phyloP scores from a whole-genome alignment of 257 asterid genomes.

The Lithospermum erythrorhizon region DNA sequence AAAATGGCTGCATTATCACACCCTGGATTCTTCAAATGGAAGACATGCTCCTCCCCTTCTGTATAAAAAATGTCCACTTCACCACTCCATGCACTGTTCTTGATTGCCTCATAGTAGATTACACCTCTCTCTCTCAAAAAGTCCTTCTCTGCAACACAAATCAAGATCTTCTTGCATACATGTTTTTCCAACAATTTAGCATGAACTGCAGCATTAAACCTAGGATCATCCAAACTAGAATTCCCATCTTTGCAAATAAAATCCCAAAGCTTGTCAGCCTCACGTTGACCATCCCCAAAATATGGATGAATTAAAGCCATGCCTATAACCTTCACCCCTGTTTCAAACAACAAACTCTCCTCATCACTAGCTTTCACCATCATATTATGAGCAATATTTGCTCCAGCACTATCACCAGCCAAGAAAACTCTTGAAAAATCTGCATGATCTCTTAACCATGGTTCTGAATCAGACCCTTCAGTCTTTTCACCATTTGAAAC shows the following conservation, averaged over 20 bases:
- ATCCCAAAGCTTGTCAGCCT: not conserved
- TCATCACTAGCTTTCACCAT: not conserved
- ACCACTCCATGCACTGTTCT: slow-evolving; percentile 6
- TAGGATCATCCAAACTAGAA: not conserved
- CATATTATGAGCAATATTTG: not conserved
- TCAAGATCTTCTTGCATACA: slow-evolving; percentile 2
- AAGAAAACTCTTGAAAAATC: not conserved
- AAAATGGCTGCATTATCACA: slow-evolving; percentile 4
- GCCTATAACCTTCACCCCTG: not conserved
- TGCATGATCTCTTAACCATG: not conserved
- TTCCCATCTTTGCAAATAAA: not conserved
- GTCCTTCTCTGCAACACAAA: slow-evolving; percentile 6
- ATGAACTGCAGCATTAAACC: slow-evolving; percentile 5
- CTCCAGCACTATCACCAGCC: slow-evolving; percentile 4
- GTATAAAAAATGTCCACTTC: not conserved
- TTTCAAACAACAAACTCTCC: not conserved
- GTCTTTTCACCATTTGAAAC: not conserved
- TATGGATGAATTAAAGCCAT: slow-evolving; percentile 6
- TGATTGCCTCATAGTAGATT: slow-evolving; percentile 2
- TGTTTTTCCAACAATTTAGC: not conserved
- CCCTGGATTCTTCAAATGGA: not conserved
- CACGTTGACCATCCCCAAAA: not conserved
- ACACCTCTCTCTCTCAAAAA: not conserved
- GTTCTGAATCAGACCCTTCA: not conserved
- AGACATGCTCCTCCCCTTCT: slow-evolving; percentile 2